Percentiles rank a stretch among this genome's conserved stretches.
phyloP scores from a whole-genome alignment of 805 yeast genomes.

The Candida incommunis region DNA sequence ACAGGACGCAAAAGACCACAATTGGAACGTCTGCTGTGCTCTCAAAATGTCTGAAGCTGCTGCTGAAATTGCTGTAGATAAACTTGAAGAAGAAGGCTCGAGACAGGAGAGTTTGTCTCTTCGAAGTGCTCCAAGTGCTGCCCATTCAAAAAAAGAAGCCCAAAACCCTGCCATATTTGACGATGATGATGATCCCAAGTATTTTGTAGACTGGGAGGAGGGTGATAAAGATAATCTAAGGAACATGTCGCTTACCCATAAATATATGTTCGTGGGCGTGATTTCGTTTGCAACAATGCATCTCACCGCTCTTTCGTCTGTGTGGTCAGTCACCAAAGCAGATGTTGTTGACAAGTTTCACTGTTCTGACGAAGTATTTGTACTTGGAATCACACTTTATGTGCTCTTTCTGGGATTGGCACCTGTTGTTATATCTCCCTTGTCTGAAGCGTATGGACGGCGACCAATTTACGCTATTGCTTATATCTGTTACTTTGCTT shows the following conservation, averaged over 20 bases:
- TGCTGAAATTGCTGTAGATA: no score
- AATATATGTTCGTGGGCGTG: not conserved
- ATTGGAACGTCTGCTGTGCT: no score
- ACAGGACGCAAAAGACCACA: no score
- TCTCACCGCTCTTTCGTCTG: not conserved
- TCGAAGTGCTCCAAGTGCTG: no score
- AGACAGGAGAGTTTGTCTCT: no score
- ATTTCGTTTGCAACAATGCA: not conserved
- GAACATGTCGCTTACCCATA: not conserved
- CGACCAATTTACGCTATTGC: slow-evolving; percentile 36
- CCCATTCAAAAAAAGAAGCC: no score
- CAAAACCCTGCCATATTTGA: no score
- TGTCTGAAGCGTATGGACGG: slow-evolving; percentile 45
- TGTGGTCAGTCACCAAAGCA: not conserved
- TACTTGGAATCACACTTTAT: not conserved
- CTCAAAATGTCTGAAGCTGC: no score
- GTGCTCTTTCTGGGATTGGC: slow-evolving; percentile 23
- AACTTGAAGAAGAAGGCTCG: no score
- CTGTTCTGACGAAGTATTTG: not conserved
- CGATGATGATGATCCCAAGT: no score
- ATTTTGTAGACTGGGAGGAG: not conserved
- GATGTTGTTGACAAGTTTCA: not conserved
- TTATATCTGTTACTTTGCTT: slow-evolving; percentile 30
- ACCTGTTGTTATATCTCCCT: slow-evolving; percentile 46
- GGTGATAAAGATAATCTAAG: not conserved